Conservation (phyloP, 495 filamentous ascomycete species). For the Aspergillus diversus region DNA sequence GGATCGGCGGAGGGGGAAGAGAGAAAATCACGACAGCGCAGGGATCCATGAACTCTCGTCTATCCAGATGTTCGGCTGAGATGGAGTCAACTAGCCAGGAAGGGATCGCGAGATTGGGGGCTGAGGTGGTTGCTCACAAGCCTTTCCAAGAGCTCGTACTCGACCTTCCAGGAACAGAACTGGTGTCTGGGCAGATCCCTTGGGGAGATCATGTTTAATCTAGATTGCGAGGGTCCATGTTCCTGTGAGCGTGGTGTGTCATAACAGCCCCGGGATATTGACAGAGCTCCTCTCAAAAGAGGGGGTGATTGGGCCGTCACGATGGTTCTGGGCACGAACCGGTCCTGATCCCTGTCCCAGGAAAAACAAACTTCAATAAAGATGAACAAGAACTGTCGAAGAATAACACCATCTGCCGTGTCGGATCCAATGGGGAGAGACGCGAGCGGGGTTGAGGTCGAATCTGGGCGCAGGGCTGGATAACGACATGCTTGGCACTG, state of each 20-base stretch:
- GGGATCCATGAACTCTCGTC: too few relatives aligned
- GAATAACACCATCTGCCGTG: conserved; percentile 11
- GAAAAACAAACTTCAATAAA: conserved; percentile 16
- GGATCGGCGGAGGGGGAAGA: not conserved
- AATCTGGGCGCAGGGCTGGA: not conserved
- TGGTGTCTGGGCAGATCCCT: not conserved
- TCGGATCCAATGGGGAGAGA: not conserved
- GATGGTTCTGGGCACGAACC: not conserved
- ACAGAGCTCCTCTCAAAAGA: not conserved
- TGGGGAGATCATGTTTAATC: not conserved
- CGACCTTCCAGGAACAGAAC: not conserved
- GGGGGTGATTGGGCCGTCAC: not conserved
- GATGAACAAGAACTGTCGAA: conserved; percentile 15
- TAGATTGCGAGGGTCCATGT: not conserved
- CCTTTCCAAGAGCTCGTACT: not conserved
- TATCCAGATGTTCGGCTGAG: too few relatives aligned
- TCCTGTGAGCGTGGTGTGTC: not conserved
- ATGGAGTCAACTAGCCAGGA: too few relatives aligned
- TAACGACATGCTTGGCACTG: conserved; percentile 19
- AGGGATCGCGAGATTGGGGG: too few relatives aligned
- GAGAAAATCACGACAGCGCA: not conserved
- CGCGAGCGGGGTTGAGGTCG: not conserved
- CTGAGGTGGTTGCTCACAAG: not conserved
- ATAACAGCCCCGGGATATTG: not conserved
- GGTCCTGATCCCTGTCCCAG: not conserved